Percentiles rank a stretch among this genome's conserved stretches.
Conservation (phyloP, 371 early-diverging fungal species). For the Dichotomocladium elegans region DNA sequence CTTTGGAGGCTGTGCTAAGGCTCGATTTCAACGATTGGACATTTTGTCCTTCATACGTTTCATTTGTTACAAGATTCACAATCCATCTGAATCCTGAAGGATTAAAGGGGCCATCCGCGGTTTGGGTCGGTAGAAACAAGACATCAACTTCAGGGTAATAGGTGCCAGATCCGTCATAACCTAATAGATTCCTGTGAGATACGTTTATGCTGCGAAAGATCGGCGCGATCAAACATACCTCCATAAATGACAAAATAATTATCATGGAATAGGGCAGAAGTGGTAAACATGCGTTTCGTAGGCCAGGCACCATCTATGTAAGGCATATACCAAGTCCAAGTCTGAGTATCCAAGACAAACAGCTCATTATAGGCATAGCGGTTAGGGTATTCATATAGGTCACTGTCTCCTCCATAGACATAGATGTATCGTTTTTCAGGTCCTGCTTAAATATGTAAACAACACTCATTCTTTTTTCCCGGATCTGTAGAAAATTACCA, state of each 20-base stretch:
- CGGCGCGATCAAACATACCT: background rate
- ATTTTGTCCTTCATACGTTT: background rate
- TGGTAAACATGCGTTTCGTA: slow-evolving; percentile 6
- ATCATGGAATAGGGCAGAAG: slow-evolving; percentile 1
- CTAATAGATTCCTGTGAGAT: too few species aligned
- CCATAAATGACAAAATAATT: background rate
- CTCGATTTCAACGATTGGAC: too few species aligned
- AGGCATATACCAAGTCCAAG: slow-evolving; percentile 15
- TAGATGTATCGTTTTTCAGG: slow-evolving; percentile 9
- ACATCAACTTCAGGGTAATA: slow-evolving; percentile 17
- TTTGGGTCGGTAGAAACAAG: slow-evolving; percentile 8
- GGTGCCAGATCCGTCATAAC: too few species aligned
- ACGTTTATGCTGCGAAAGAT: background rate
- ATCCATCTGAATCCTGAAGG: slow-evolving; percentile 1
- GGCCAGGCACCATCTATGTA: slow-evolving; percentile 10
- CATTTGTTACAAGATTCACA: background rate
- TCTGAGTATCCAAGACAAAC: slow-evolving; percentile 14
- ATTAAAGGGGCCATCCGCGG: background rate
- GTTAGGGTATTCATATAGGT: background rate
- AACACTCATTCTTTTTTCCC: too few species aligned
- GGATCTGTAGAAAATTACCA: too few species aligned
- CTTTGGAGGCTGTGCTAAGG: background rate
- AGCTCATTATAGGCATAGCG: background rate
- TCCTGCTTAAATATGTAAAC: too few species aligned
- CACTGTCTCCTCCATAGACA: slow-evolving; percentile 14